Percentiles rank a stretch among this genome's conserved stretches.
Evolutionary conservation across 1,284 basidiomycete genomes (phyloP).

Genomic region (Cryptococcus floricola): DNA sequence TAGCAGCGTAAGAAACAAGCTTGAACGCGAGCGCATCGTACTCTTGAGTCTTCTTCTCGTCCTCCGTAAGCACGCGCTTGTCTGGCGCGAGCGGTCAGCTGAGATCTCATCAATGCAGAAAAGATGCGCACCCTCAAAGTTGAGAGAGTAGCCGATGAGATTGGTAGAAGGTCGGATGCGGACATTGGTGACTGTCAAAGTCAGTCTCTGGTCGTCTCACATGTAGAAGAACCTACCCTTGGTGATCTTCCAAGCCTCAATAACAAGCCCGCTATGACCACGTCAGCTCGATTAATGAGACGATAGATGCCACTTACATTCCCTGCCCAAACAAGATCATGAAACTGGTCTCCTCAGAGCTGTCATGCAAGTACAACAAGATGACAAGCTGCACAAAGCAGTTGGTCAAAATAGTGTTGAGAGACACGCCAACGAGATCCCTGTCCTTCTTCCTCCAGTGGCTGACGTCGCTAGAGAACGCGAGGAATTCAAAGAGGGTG

Average conservation of each 20-base stretch:
- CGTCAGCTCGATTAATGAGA: neutral
- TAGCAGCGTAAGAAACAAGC: slow-evolving; percentile 80
- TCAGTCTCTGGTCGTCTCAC: neutral
- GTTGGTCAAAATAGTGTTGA: slow-evolving; percentile 79
- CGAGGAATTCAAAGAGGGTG: slow-evolving; percentile 86
- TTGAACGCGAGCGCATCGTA: slow-evolving; percentile 55
- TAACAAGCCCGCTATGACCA: slow-evolving; percentile 61
- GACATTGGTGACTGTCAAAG: slow-evolving; percentile 77
- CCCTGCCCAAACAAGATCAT: slow-evolving; percentile 91
- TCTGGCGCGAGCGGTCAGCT: slow-evolving; percentile 52
- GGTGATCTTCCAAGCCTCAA: slow-evolving; percentile 91
- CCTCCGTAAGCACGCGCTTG: slow-evolving; percentile 87
- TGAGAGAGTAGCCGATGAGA: slow-evolving; percentile 70
- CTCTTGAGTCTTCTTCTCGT: slow-evolving; percentile 98
- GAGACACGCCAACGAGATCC: slow-evolving; percentile 54
- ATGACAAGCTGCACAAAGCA: slow-evolving; percentile 85
- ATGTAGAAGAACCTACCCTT: slow-evolving; percentile 52
- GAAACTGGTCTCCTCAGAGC: slow-evolving; percentile 88
- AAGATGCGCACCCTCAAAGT: slow-evolving; percentile 64
- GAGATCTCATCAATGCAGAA: slow-evolving; percentile 5
- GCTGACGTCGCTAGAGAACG: slow-evolving; percentile 87
- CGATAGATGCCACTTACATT: slow-evolving; percentile 47
- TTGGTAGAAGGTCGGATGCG: slow-evolving; percentile 60
- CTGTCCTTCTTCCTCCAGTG: slow-evolving; percentile 90
- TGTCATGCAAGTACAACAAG: slow-evolving; percentile 89